Conservation (phyloP, 371 early-diverging fungal species). For the Chytridium lagenaria region DNA sequence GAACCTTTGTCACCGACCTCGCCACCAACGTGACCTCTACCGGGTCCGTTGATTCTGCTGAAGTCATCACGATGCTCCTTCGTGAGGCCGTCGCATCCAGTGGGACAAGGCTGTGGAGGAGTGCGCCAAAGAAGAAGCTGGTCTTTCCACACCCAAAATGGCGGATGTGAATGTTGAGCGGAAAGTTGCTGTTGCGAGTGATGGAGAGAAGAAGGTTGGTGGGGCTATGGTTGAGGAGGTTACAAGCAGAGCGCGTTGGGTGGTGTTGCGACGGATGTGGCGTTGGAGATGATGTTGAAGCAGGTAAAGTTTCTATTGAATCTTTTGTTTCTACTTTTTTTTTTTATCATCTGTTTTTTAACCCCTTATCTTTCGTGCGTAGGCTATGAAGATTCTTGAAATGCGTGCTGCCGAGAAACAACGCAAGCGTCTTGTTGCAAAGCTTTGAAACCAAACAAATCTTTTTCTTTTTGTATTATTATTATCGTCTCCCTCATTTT, state of each 20-base stretch:
- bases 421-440: not conserved
- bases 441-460: not conserved
- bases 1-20: not conserved
- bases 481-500: not conserved
- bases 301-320: too few relatives aligned
- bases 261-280: not conserved
- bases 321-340: too few relatives aligned
- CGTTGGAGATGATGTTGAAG: not conserved
- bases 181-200: too few relatives aligned
- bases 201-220: too few relatives aligned
- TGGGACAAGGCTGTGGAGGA: conserved; percentile 17
- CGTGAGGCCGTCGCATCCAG: conserved; percentile 11
- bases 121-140: not conserved
- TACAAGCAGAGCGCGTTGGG: not conserved
- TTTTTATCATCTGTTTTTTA: too few relatives aligned
- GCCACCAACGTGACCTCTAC: not conserved
- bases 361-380: too few relatives aligned
- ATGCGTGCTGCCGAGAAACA: not conserved
- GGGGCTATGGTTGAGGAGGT: too few relatives aligned
- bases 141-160: not conserved
- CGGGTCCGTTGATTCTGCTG: conserved; percentile 2
- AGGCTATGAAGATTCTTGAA: not conserved
- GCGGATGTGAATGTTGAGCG: not conserved
- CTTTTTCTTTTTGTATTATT: too few relatives aligned
- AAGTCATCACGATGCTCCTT: not conserved